Evolutionary conservation across 441 rosid genomes (phyloP).

Genomic region (Euphorbia corollata): DNA sequence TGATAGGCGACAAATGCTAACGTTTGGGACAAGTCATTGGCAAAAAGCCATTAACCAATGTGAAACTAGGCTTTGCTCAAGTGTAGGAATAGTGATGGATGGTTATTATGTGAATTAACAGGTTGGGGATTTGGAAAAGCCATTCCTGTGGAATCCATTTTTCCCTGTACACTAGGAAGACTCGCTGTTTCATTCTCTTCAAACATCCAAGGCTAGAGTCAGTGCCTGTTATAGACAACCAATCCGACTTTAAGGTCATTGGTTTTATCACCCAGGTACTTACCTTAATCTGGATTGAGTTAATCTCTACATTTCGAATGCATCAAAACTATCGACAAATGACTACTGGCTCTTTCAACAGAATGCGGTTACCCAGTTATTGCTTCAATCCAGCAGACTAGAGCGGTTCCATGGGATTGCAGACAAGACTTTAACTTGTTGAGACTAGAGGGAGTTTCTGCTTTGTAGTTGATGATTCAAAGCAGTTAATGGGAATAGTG

Average conservation of each 20-base stretch:
- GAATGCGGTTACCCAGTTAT: conserved; percentile 36
- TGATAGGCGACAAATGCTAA: too few species aligned
- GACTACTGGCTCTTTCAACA: conserved; percentile 6
- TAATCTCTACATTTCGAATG: too few species aligned
- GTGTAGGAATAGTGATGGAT: too few species aligned
- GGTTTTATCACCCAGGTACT: conserved; percentile 44
- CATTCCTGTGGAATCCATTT: conserved; percentile 40
- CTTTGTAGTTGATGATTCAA: conserved; percentile 26
- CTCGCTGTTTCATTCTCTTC: conserved; percentile 36
- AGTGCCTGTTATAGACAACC: conserved; percentile 31
- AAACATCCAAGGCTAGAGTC: conserved; percentile 35
- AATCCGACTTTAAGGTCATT: conserved; percentile 18
- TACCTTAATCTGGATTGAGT: background rate
- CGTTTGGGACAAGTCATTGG: too few species aligned
- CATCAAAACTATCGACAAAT: background rate
- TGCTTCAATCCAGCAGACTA: conserved; percentile 38
- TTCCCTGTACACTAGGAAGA: conserved; percentile 35
- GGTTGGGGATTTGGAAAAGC: conserved; percentile 41
- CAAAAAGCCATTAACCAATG: too few species aligned
- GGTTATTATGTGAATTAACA: background rate
- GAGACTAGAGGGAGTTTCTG: conserved; percentile 24
- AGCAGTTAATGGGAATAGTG: conserved; percentile 22
- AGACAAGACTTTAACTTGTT: conserved; percentile 30
- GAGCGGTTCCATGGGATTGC: conserved; percentile 41
- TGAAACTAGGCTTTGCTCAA: too few species aligned